These are phyloP conservation scores for Melocanna baccifera DNA, from an alignment of 176 grass and related monocot genomes.

Conservation along the genomic window DNA sequence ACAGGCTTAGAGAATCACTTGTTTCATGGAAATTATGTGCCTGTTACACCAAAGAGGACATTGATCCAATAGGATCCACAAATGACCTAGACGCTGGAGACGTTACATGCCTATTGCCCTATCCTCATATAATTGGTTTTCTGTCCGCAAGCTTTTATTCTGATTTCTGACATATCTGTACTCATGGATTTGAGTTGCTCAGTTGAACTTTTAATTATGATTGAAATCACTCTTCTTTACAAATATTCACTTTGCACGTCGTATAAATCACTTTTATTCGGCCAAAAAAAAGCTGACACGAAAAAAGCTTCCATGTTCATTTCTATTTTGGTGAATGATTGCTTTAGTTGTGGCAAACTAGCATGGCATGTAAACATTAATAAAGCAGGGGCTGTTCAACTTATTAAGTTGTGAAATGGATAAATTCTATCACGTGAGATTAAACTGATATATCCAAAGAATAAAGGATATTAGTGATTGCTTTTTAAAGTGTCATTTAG, in stretches of 20 bases:
- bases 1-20: not conserved
- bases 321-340: conserved; percentile 5
- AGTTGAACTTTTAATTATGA: conserved; percentile 4
- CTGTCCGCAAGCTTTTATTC: not conserved
- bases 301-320: not conserved
- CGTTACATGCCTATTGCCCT: not conserved
- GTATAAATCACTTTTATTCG: not conserved
- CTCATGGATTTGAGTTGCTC: not conserved
- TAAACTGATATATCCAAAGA: conserved; percentile 19
- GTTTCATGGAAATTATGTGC: not conserved
- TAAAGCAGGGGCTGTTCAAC: not conserved
- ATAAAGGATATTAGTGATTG: not conserved
- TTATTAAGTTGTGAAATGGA: conserved; percentile 14
- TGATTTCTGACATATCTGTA: not conserved
- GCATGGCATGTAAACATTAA: not conserved
- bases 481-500: conserved; percentile 8
- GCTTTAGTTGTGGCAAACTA: not conserved
- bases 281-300: not conserved
- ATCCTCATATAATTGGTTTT: conserved; percentile 8
- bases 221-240: conserved; percentile 3
- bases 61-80: not conserved
- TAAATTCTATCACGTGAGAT: not conserved
- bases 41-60: not conserved
- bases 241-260: not conserved
- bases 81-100: not conserved